Percentiles rank a stretch among this genome's conserved stretches.
Evolutionary conservation across 1,284 basidiomycete genomes (phyloP).

Genomic region (Exobasidium cylindrosporum): DNA sequence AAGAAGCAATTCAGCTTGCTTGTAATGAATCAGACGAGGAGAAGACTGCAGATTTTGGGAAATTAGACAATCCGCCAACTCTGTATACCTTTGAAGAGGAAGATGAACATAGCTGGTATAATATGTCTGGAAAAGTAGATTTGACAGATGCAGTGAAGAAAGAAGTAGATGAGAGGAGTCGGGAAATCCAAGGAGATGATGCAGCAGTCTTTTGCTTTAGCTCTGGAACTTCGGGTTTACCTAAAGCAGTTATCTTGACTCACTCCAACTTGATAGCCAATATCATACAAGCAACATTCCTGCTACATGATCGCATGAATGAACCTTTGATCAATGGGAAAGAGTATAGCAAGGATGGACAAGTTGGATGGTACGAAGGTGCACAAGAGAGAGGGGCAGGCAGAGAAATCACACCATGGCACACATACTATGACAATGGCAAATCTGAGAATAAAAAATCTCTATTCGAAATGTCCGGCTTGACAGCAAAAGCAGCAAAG

Average conservation of each 20-base stretch:
- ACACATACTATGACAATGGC: background rate
- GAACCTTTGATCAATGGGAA: slow-evolving; percentile 61
- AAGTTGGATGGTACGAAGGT: slow-evolving; percentile 16
- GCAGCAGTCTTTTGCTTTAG: slow-evolving; percentile 46
- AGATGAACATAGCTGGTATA: slow-evolving; percentile 28
- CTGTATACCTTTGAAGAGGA: slow-evolving; percentile 44
- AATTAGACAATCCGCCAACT: slow-evolving; percentile 19
- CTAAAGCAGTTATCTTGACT: slow-evolving; percentile 50
- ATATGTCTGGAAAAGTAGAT: slow-evolving; percentile 29
- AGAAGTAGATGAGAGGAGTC: slow-evolving; percentile 18
- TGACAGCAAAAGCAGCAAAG: background rate
- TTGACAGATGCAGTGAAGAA: slow-evolving; percentile 12
- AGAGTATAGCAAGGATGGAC: slow-evolving; percentile 57
- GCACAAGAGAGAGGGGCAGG: slow-evolving; percentile 59
- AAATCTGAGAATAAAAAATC: background rate
- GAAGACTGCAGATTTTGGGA: slow-evolving; percentile 23
- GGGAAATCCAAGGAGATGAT: slow-evolving; percentile 20
- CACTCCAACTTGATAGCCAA: slow-evolving; percentile 49
- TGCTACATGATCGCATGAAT: slow-evolving; percentile 46
- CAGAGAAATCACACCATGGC: slow-evolving; percentile 5
- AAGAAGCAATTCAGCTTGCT: slow-evolving; percentile 22
- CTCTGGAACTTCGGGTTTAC: slow-evolving; percentile 50
- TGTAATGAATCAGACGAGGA: background rate
- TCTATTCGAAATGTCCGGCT: background rate
- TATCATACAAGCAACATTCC: slow-evolving; percentile 43